Conservation (phyloP, 176 grass and related monocot genomes). For the Aechmea fasciata region DNA sequence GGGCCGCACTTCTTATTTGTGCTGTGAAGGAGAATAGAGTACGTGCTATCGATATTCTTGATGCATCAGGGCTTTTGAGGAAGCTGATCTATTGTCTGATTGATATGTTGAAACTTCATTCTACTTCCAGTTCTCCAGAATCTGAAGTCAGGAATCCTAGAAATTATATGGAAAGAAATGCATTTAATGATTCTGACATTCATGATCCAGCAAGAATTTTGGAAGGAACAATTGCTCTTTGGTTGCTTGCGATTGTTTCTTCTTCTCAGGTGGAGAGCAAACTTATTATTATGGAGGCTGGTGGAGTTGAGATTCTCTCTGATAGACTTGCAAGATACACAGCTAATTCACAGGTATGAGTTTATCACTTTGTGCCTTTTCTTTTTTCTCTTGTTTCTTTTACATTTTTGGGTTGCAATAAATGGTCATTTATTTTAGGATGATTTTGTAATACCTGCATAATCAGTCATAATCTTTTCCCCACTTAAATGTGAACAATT, state of each 20-base stretch:
- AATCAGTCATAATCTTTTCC: no score
- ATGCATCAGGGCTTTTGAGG: conserved; percentile 50
- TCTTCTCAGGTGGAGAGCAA: conserved; percentile 52
- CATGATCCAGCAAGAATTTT: conserved; percentile 47
- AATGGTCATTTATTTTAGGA: not conserved
- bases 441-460: not conserved
- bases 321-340: conserved; percentile 67
- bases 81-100: conserved; percentile 62
- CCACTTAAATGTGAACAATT: no score
- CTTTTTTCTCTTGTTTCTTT: not conserved
- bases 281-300: conserved; percentile 66
- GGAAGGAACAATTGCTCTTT: conserved; percentile 66
- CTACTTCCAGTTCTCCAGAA: conserved; percentile 38
- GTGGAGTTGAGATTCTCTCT: conserved; percentile 56
- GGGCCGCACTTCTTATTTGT: conserved; percentile 64
- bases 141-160: conserved; percentile 58
- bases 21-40: conserved; percentile 51
- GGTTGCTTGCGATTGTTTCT: conserved; percentile 77
- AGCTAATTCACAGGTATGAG: conserved; percentile 52
- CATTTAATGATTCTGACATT: conserved; percentile 41
- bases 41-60: conserved; percentile 48
- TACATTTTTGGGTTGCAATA: not conserved
- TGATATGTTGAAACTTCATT: conserved; percentile 69
- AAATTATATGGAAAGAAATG: conserved; percentile 36
- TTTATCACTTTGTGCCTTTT: conserved; percentile 15